A percentile compares a stretch with the other conserved stretches of the same genome.
Evolutionary conservation across 805 yeast species (phyloP).

Genomic region (Debaryomyces prosopidis): DNA sequence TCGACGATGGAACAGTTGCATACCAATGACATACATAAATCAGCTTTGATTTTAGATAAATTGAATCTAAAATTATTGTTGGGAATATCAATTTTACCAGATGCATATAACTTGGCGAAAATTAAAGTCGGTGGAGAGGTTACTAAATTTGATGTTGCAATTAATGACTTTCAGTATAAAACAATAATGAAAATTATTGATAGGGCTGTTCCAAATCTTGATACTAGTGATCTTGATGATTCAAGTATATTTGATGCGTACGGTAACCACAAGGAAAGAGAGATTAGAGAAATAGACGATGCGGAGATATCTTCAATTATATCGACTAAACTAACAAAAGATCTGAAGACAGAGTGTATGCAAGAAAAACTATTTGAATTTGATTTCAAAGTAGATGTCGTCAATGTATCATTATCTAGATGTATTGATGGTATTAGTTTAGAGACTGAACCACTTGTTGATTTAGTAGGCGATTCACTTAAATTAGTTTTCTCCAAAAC

Average conservation of each 20-base stretch:
- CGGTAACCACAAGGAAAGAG: slow-evolving; percentile 13
- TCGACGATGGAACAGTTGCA: slow-evolving; percentile 76
- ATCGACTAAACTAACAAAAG: background rate
- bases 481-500: slow-evolving; percentile 61
- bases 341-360: slow-evolving; percentile 14
- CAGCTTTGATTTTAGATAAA: slow-evolving; percentile 71
- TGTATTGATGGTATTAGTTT: slow-evolving; percentile 64
- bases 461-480: slow-evolving; percentile 67
- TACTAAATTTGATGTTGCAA: slow-evolving; percentile 66
- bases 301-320: slow-evolving; percentile 1
- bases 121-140: slow-evolving; percentile 75
- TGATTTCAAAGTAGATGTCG: slow-evolving; percentile 63
- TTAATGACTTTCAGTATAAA: slow-evolving; percentile 90
- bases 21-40: slow-evolving; percentile 35
- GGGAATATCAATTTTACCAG: slow-evolving; percentile 84
- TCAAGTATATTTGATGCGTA: slow-evolving; percentile 37
- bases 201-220: slow-evolving; percentile 59
- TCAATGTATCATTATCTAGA: slow-evolving; percentile 61
- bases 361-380: slow-evolving; percentile 72
- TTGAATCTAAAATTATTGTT: slow-evolving; percentile 71
- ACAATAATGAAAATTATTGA: slow-evolving; percentile 78
- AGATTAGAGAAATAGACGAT: slow-evolving; percentile 9
- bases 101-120: slow-evolving; percentile 70
- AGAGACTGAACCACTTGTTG: slow-evolving; percentile 68
- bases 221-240: slow-evolving; percentile 31